Conservation (phyloP, 306 rosid genomes). For the Cucumis cinereus region DNA sequence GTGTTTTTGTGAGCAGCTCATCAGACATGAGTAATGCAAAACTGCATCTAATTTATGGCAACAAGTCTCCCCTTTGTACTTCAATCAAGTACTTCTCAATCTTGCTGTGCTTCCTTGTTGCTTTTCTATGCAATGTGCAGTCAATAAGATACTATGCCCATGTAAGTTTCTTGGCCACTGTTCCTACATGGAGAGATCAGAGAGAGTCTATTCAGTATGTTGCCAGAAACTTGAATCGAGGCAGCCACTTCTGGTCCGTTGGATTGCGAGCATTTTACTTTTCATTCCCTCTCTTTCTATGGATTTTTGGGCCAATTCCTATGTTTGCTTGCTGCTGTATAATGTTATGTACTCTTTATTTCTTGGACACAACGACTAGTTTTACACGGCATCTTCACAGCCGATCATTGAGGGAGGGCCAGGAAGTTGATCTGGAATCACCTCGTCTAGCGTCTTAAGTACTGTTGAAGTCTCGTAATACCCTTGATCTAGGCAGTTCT, state of each 20-base stretch:
- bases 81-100: constrained; percentile 50
- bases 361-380: constrained; percentile 66
- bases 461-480: neutral
- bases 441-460: constrained; percentile 10
- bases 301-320: constrained; percentile 81
- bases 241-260: constrained; percentile 63
- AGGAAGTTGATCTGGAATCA: constrained; percentile 22
- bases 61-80: constrained; percentile 26
- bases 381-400: constrained; percentile 47
- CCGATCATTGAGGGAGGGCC: constrained; percentile 31
- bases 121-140: constrained; percentile 77
- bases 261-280: constrained; percentile 74
- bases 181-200: constrained; percentile 42
- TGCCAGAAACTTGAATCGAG: constrained; percentile 54
- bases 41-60: constrained; percentile 42
- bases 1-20: constrained; percentile 48
- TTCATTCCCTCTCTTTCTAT: constrained; percentile 76
- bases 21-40: constrained; percentile 22
- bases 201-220: constrained; percentile 35
- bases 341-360: constrained; percentile 41
- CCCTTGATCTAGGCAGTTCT: neutral
- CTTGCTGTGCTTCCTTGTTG: constrained; percentile 67
- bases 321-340: constrained; percentile 61
- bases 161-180: constrained; percentile 74
- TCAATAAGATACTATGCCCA: constrained; percentile 74